phyloP scores from a whole-genome alignment of 176 grass and related monocot species.

The Triticum urartu region DNA sequence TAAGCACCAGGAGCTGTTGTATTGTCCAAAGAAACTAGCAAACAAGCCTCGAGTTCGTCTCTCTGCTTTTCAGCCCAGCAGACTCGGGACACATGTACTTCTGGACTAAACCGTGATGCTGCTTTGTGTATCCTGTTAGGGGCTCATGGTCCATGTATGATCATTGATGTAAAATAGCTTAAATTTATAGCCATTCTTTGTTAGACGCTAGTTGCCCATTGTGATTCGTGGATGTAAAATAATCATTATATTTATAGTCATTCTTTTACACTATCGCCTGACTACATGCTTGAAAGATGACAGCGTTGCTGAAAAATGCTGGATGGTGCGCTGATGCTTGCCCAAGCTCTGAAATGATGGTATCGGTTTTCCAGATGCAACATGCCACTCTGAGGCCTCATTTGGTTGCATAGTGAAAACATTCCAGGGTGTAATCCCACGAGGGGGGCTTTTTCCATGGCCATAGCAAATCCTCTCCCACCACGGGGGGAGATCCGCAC shows the following conservation, averaged over 20 bases:
- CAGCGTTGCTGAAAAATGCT: neutral
- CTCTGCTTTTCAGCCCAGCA: neutral
- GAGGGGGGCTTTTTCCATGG: too few species aligned
- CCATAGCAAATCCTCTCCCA: too few species aligned
- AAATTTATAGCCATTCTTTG: constrained; percentile 15
- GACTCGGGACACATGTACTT: neutral
- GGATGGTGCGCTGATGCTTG: neutral
- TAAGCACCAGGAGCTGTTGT: constrained; percentile 3
- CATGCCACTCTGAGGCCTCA: neutral
- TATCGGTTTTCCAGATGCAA: neutral
- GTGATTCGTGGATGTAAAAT: constrained; percentile 7
- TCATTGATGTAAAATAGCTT: constrained; percentile 35
- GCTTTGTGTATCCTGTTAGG: constrained; percentile 23
- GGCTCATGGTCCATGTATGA: neutral
- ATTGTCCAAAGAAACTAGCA: neutral
- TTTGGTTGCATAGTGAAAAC: too few species aligned
- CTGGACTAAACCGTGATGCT: neutral
- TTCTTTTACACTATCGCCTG: neutral
- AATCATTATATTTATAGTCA: constrained; percentile 21
- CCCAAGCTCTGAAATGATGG: neutral
- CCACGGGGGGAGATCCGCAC: too few species aligned
- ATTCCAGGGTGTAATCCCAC: too few species aligned
- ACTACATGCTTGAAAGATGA: neutral
- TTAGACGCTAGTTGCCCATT: neutral
- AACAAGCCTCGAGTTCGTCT: neutral